Conservation (phyloP, 2,329 filamentous ascomycete genomes). For the Cladophialophora bantiana region DNA sequence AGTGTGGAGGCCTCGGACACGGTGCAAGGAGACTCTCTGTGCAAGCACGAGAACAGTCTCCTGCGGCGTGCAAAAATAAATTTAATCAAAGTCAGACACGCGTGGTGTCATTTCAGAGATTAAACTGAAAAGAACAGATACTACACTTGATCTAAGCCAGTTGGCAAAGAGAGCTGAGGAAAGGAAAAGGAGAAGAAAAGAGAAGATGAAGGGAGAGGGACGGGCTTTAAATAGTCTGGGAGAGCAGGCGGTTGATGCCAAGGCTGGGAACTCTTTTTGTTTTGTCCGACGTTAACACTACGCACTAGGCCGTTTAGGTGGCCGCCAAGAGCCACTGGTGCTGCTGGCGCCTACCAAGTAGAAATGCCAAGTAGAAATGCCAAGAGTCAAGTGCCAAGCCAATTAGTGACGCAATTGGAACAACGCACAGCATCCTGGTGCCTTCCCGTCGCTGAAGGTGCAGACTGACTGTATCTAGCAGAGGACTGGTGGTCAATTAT, state of each 20-base stretch:
- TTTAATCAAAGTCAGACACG: slow-evolving; percentile 77
- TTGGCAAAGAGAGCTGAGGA: slow-evolving; percentile 21
- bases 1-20: slow-evolving; percentile 79
- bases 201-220: neutral
- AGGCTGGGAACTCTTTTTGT: neutral
- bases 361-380: no score
- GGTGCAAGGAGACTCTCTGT: slow-evolving; percentile 61
- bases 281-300: neutral
- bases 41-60: slow-evolving; percentile 71
- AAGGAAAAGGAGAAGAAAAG: neutral
- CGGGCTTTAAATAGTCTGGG: neutral
- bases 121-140: slow-evolving; percentile 98
- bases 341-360: neutral
- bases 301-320: neutral
- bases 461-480: no score
- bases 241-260: neutral
- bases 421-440: no score
- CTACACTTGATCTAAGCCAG: slow-evolving; percentile 84
- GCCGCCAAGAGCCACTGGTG: neutral
- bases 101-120: slow-evolving; percentile 84
- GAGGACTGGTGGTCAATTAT: neutral
- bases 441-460: no score
- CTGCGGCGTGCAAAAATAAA: slow-evolving; percentile 67
- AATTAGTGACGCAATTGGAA: no score
- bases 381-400: no score